A percentile compares a stretch with the other conserved stretches of the same genome.
phyloP scores from a whole-genome alignment of 2,329 filamentous ascomycete genomes.

The Sphaceloma murrayae region DNA sequence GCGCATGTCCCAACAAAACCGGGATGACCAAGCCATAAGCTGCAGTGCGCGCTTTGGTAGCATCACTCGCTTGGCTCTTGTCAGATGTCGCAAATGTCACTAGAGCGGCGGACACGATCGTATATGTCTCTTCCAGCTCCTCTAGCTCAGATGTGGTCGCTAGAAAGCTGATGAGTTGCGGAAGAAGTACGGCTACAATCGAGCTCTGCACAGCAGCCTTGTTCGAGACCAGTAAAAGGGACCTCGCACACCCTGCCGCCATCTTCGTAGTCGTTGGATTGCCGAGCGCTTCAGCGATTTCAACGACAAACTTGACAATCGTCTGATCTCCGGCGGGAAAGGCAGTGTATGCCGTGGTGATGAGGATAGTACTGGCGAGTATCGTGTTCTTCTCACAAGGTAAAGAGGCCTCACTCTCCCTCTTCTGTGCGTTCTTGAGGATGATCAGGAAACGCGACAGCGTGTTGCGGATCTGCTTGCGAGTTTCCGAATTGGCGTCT shows the following conservation, averaged over 20 bases:
- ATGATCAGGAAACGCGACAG: slow-evolving; percentile 75
- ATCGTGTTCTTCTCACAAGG: slow-evolving; percentile 89
- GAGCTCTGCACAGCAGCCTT: slow-evolving; percentile 54
- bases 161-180: slow-evolving; percentile 66
- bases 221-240: slow-evolving; percentile 59
- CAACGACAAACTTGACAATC: slow-evolving; percentile 58
- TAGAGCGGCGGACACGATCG: slow-evolving; percentile 63
- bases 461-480: slow-evolving; percentile 68
- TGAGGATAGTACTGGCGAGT: slow-evolving; percentile 76
- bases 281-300: slow-evolving; percentile 73
- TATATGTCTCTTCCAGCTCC: slow-evolving; percentile 67
- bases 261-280: slow-evolving; percentile 80
- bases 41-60: slow-evolving; percentile 37
- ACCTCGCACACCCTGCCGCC: slow-evolving; percentile 79
- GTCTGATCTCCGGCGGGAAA: slow-evolving; percentile 62
- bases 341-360: slow-evolving; percentile 62
- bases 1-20: slow-evolving; percentile 62
- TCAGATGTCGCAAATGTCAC: slow-evolving; percentile 55
- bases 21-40: slow-evolving; percentile 71
- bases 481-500: slow-evolving; percentile 40
- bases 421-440: slow-evolving; percentile 63
- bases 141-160: slow-evolving; percentile 54
- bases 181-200: slow-evolving; percentile 64
- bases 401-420: slow-evolving; percentile 67
- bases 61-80: background rate